Conservation (phyloP, 2,329 filamentous ascomycete species). For the Chrysoporthe puriensis region DNA sequence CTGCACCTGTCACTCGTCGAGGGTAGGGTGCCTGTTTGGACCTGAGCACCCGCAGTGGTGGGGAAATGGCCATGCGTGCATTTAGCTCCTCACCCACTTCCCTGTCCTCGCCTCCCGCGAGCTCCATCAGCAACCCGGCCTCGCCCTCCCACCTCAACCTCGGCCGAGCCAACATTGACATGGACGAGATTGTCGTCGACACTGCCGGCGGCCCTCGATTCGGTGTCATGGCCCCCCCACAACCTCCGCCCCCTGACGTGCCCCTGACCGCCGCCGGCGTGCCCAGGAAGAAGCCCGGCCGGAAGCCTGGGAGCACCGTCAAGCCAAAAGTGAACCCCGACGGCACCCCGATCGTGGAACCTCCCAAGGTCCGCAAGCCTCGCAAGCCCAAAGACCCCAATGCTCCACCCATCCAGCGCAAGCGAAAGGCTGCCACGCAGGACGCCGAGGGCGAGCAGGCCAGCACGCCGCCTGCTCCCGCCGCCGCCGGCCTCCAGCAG, state of each 20-base stretch:
- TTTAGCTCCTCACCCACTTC: constrained; percentile 53
- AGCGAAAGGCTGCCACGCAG: constrained; percentile 53
- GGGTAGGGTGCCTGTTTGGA: constrained; percentile 1
- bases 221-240: constrained; percentile 35
- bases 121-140: constrained; percentile 52
- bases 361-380: constrained; percentile 54
- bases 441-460: constrained; percentile 36
- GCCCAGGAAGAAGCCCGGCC: constrained; percentile 66
- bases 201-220: constrained; percentile 42
- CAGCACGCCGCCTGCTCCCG: constrained; percentile 20
- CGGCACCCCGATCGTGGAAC: constrained; percentile 44
- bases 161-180: constrained; percentile 43
- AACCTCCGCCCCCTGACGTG: constrained; percentile 44
- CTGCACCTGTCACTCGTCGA: constrained; percentile 3
- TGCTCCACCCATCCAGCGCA: constrained; percentile 56
- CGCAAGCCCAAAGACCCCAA: constrained; percentile 64
- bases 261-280: constrained; percentile 61
- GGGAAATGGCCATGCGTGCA: constrained; percentile 42
- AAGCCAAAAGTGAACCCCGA: constrained; percentile 48
- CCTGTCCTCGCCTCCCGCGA: constrained; percentile 56
- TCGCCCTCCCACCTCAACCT: constrained; percentile 47
- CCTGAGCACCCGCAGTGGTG: constrained; percentile 27
- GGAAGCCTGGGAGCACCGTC: constrained; percentile 63
- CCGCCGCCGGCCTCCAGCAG: constrained; percentile 39
- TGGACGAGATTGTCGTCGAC: constrained; percentile 56